phyloP scores from a whole-genome alignment of 179 eudicot species.

The Silene vulgaris region DNA sequence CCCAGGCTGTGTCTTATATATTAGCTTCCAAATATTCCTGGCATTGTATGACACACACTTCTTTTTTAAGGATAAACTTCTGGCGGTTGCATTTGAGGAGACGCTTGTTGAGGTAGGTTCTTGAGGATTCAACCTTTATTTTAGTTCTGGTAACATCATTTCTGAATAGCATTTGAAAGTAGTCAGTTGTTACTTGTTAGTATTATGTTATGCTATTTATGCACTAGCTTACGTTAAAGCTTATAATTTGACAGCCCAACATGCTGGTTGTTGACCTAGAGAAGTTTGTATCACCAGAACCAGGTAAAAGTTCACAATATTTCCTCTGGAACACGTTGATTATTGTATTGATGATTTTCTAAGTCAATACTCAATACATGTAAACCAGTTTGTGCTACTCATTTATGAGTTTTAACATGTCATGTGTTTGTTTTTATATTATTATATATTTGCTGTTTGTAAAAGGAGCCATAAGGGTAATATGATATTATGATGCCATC shows the following conservation, averaged over 20 bases:
- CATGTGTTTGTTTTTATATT: background rate
- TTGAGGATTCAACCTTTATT: background rate
- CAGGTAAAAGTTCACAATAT: constrained; percentile 42
- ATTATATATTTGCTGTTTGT: background rate
- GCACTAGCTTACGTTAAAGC: background rate
- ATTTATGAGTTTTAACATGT: too few relatives aligned
- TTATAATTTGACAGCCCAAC: constrained; percentile 67
- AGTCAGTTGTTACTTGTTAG: background rate
- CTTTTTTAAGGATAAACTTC: constrained; percentile 60
- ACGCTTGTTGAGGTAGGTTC: constrained; percentile 77
- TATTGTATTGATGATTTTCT: background rate
- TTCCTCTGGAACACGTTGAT: background rate
- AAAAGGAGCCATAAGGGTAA: background rate
- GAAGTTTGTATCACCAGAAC: constrained; percentile 70
- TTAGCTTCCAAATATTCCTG: background rate
- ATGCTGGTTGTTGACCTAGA: constrained; percentile 90
- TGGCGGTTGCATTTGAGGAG: constrained; percentile 81
- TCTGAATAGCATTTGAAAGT: background rate
- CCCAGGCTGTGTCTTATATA: background rate
- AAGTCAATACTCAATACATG: background rate
- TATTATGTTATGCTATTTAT: background rate
- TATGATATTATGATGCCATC: background rate
- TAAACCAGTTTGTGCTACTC: too few relatives aligned
- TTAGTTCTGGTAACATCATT: constrained; percentile 1
- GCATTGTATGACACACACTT: constrained; percentile 8